phyloP scores from a whole-genome alignment of 148 eudicot genomes.

The Rhododendron molle region DNA sequence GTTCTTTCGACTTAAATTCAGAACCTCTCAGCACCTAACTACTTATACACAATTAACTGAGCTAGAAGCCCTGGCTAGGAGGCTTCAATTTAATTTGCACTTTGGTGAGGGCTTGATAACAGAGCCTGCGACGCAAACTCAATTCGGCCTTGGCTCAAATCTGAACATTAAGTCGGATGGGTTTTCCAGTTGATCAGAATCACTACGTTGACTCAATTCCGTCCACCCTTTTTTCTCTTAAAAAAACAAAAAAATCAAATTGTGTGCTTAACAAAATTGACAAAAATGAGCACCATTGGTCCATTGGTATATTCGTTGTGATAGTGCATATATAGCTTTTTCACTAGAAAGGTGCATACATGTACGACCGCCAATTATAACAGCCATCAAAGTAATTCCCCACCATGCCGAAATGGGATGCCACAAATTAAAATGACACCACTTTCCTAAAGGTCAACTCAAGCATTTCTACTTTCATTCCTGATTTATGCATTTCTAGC shows the following conservation, averaged over 20 bases:
- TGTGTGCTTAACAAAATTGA: neutral
- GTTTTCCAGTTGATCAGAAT: no score
- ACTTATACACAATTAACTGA: no score
- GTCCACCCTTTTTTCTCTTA: neutral
- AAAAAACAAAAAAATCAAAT: neutral
- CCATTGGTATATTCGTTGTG: neutral
- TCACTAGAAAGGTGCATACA: neutral
- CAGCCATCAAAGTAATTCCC: neutral
- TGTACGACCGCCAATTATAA: neutral
- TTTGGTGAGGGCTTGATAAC: no score
- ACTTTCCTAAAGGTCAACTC: neutral
- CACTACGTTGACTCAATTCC: no score
- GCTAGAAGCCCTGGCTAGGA: no score
- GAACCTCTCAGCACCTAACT: no score
- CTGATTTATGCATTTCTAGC: no score
- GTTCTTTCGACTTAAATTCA: no score
- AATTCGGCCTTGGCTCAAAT: no score
- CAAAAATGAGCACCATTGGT: neutral
- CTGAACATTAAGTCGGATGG: no score
- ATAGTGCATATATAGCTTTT: neutral
- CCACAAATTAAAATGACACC: neutral
- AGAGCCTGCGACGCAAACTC: no score
- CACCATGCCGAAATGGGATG: neutral
- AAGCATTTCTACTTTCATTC: neutral
- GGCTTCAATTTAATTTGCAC: no score